Conservation (phyloP, 768 basidiomycete genomes). For the Boletus rufocinnamomeus region DNA sequence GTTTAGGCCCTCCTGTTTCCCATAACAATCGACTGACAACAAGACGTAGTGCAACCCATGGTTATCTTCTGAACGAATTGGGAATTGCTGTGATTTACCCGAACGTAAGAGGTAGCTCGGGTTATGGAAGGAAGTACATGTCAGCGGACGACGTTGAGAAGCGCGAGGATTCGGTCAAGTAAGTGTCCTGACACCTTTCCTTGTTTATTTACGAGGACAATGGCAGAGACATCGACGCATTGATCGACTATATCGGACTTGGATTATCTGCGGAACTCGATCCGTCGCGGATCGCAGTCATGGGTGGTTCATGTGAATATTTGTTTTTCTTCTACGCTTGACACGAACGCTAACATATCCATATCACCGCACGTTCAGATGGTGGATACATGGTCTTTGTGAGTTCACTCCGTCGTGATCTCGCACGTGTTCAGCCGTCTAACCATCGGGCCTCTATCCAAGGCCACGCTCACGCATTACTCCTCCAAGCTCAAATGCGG, state of each 20-base stretch:
- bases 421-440: neutral
- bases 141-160: slow-evolving; percentile 43
- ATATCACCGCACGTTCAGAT: slow-evolving; percentile 21
- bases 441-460: neutral
- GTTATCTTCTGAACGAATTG: slow-evolving; percentile 45
- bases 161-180: slow-evolving; percentile 47
- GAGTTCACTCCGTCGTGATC: slow-evolving; percentile 9
- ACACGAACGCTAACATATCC: neutral
- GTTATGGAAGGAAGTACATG: slow-evolving; percentile 44
- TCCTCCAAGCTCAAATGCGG: slow-evolving; percentile 44
- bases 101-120: slow-evolving; percentile 45
- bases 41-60: slow-evolving; percentile 34
- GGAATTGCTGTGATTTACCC: slow-evolving; percentile 44
- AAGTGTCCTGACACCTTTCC: neutral
- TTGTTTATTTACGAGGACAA: neutral
- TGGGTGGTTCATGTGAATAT: slow-evolving; percentile 42
- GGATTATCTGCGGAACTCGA: slow-evolving; percentile 38
- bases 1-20: slow-evolving; percentile 6
- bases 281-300: slow-evolving; percentile 41
- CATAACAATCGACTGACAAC: slow-evolving; percentile 3
- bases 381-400: slow-evolving; percentile 46
- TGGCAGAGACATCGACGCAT: slow-evolving; percentile 39
- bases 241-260: slow-evolving; percentile 39
- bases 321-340: neutral
- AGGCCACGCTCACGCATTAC: slow-evolving; percentile 45